These are phyloP conservation scores for Thielaviopsis punctulata DNA, from an alignment of 2,329 filamentous ascomycete genomes.

Conservation along the genomic window DNA sequence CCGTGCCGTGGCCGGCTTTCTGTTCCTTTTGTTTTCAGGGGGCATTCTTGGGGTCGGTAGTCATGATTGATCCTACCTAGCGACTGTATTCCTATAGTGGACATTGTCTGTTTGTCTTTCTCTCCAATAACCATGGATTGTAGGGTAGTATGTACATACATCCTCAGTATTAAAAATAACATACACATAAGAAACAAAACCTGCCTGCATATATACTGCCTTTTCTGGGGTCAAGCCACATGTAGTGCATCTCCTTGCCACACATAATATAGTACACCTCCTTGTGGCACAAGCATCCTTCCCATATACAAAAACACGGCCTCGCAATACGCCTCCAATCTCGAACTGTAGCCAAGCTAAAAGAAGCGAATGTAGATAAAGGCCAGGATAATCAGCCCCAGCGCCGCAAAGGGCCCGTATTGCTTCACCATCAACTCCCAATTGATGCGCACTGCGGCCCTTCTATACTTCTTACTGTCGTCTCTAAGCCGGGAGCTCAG, in stretches of 20 bases:
- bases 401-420: conserved; percentile 76
- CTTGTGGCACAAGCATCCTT: no score
- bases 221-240: no score
- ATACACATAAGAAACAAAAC: no score
- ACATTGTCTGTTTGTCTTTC: neutral
- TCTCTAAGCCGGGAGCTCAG: conserved; percentile 74
- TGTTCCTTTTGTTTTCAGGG: neutral
- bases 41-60: neutral
- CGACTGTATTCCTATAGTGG: neutral
- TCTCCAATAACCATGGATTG: no score
- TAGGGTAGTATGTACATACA: no score
- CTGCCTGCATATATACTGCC: no score
- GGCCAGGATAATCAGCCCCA: conserved; percentile 67
- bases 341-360: conserved; percentile 22
- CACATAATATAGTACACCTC: no score
- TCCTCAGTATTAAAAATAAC: no score
- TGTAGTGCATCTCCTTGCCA: no score
- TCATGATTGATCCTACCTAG: conserved; percentile 1
- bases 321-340: neutral
- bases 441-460: conserved; percentile 87
- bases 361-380: conserved; percentile 93
- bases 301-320: no score
- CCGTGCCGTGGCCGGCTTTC: conserved; percentile 5
- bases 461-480: conserved; percentile 85
- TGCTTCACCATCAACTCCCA: conserved; percentile 95